phyloP scores from a whole-genome alignment of 352 stramenopile species.

The Globisporangium ultimum region DNA sequence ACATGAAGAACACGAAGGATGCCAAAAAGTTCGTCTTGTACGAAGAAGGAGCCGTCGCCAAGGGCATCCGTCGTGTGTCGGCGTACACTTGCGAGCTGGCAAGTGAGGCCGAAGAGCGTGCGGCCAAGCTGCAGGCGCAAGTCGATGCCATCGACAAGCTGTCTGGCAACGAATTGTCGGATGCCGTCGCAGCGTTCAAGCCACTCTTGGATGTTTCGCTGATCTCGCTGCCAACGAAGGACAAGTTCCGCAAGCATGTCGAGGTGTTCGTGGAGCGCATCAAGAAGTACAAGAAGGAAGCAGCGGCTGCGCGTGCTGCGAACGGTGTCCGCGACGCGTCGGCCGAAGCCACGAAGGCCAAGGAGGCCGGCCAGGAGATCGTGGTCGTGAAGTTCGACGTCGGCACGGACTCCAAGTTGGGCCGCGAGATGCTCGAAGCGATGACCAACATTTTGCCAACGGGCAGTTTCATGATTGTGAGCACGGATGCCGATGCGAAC shows the following conservation, averaged over 20 bases:
- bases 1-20: constrained; percentile 95
- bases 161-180: constrained; percentile 70
- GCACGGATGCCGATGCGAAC: constrained; percentile 86
- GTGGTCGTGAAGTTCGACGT: constrained; percentile 92
- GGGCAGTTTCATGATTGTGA: constrained; percentile 92
- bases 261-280: constrained; percentile 70
- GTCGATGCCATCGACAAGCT: constrained; percentile 77
- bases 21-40: constrained; percentile 96
- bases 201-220: constrained; percentile 84
- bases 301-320: constrained; percentile 56
- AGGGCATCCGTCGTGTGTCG: constrained; percentile 96
- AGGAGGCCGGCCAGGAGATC: constrained; percentile 58
- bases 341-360: constrained; percentile 49
- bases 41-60: constrained; percentile 95
- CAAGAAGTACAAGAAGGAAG: constrained; percentile 82
- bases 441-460: constrained; percentile 75
- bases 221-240: constrained; percentile 91
- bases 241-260: constrained; percentile 74
- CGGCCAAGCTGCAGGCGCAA: constrained; percentile 73
- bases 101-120: constrained; percentile 82
- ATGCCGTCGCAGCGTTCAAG: constrained; percentile 90
- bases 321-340: constrained; percentile 66
- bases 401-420: constrained; percentile 93
- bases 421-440: constrained; percentile 93
- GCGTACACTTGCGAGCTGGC: constrained; percentile 91